Evolutionary conservation across 2,329 filamentous ascomycete species (phyloP).

Genomic region (Drechslerella dactyloides): DNA sequence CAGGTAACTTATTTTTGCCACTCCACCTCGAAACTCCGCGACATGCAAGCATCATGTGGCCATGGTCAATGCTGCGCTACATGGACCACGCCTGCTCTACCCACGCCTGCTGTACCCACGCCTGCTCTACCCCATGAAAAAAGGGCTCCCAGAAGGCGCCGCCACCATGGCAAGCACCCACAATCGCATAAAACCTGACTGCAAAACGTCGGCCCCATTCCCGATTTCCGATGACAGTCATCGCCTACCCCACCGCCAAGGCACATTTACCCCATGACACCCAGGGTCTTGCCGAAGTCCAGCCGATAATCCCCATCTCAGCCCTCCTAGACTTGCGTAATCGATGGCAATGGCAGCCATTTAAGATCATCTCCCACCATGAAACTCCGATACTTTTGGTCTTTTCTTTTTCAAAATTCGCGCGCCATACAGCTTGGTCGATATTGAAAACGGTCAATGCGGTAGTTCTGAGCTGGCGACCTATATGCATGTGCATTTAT

Average conservation of each 20-base stretch:
- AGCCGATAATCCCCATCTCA: conserved; percentile 35
- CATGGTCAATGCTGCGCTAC: background rate
- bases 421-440: background rate
- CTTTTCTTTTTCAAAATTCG: background rate
- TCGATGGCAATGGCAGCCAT: background rate
- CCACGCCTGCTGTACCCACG: too few relatives aligned
- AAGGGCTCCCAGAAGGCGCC: background rate
- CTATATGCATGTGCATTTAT: conserved; percentile 4
- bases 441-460: background rate
- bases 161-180: background rate
- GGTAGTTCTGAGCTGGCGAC: background rate
- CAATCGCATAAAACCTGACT: background rate
- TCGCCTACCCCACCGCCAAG: conserved; percentile 35
- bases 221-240: conserved; percentile 52
- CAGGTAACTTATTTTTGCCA: background rate
- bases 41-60: background rate
- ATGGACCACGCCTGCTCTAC: background rate
- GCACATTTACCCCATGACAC: conserved; percentile 10
- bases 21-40: background rate
- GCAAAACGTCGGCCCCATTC: conserved; percentile 43
- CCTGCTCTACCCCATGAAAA: background rate
- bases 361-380: conserved; percentile 31
- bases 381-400: conserved; percentile 38
- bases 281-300: conserved; percentile 50
- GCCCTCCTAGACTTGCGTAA: background rate